These are phyloP conservation scores for Cladobotryum mycophilum DNA, from an alignment of 2,329 filamentous ascomycete species.

Conservation along the genomic window DNA sequence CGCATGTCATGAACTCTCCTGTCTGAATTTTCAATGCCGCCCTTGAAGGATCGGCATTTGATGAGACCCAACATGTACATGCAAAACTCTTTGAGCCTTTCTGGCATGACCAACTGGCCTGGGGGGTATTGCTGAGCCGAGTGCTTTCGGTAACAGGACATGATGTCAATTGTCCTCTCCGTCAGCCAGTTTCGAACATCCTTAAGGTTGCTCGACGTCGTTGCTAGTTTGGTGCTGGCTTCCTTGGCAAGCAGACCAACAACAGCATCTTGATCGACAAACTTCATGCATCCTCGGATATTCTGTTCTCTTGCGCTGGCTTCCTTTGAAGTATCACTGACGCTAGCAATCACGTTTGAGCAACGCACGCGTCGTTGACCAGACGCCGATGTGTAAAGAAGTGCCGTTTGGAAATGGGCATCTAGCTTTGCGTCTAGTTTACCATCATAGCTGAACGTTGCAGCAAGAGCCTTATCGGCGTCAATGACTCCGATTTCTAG, in stretches of 20 bases:
- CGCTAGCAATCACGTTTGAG: slow-evolving; percentile 86
- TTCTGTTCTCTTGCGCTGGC: slow-evolving; percentile 39
- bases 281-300: slow-evolving; percentile 79
- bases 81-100: slow-evolving; percentile 90
- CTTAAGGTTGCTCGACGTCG: slow-evolving; percentile 65
- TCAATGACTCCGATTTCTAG: slow-evolving; percentile 90
- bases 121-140: slow-evolving; percentile 81
- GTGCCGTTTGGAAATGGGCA: slow-evolving; percentile 91
- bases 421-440: slow-evolving; percentile 96
- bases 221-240: slow-evolving; percentile 74
- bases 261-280: slow-evolving; percentile 93
- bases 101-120: slow-evolving; percentile 88
- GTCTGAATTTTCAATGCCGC: slow-evolving; percentile 84
- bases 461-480: slow-evolving; percentile 85
- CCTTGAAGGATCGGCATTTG: slow-evolving; percentile 91
- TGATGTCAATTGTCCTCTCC: slow-evolving; percentile 88
- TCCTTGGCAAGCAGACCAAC: slow-evolving; percentile 87
- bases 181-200: slow-evolving; percentile 78
- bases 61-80: slow-evolving; percentile 92
- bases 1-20: slow-evolving; percentile 86
- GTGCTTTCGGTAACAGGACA: slow-evolving; percentile 88
- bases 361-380: slow-evolving; percentile 89
- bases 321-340: slow-evolving; percentile 59
- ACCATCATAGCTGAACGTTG: slow-evolving; percentile 91
- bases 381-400: slow-evolving; percentile 87